These are phyloP conservation scores for Sclerotinia nivalis DNA, from an alignment of 2,329 filamentous ascomycete species.

Conservation along the genomic window DNA sequence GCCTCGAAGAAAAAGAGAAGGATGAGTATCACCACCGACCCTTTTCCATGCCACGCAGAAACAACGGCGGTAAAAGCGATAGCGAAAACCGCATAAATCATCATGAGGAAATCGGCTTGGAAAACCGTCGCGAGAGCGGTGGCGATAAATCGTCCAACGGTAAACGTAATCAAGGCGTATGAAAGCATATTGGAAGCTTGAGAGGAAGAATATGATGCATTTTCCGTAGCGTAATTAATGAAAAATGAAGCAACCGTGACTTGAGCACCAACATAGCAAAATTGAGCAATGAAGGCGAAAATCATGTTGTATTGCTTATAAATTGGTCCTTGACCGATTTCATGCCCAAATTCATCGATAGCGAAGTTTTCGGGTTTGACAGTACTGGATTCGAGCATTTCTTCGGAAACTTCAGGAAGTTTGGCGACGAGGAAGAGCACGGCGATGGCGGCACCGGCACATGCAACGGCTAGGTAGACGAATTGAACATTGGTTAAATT, in stretches of 20 bases:
- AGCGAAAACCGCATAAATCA: slow-evolving; percentile 62
- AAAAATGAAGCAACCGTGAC: slow-evolving; percentile 66
- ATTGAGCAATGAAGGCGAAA: slow-evolving; percentile 74
- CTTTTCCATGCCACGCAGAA: slow-evolving; percentile 42
- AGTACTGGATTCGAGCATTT: slow-evolving; percentile 34
- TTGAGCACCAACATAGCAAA: slow-evolving; percentile 76
- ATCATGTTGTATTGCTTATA: slow-evolving; percentile 73
- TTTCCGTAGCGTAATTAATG: slow-evolving; percentile 71
- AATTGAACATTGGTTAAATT: slow-evolving; percentile 78
- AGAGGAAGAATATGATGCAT: slow-evolving; percentile 51
- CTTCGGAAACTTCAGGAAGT: slow-evolving; percentile 59
- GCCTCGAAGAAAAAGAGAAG: slow-evolving; percentile 76
- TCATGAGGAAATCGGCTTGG: slow-evolving; percentile 52
- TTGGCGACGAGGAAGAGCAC: slow-evolving; percentile 67
- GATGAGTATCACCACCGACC: slow-evolving; percentile 63
- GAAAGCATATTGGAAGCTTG: slow-evolving; percentile 68
- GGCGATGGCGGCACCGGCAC: slow-evolving; percentile 69
- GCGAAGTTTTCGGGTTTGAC: slow-evolving; percentile 40
- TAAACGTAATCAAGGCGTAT: slow-evolving; percentile 72
- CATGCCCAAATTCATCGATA: slow-evolving; percentile 61
- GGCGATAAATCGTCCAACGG: slow-evolving; percentile 70
- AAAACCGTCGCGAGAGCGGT: slow-evolving; percentile 49
- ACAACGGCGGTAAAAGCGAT: slow-evolving; percentile 46
- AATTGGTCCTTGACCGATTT: slow-evolving; percentile 53
- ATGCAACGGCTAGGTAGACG: slow-evolving; percentile 79